These are phyloP conservation scores for Podospora pseudopauciseta DNA, from an alignment of 495 filamentous ascomycete genomes.

Conservation along the genomic window DNA sequence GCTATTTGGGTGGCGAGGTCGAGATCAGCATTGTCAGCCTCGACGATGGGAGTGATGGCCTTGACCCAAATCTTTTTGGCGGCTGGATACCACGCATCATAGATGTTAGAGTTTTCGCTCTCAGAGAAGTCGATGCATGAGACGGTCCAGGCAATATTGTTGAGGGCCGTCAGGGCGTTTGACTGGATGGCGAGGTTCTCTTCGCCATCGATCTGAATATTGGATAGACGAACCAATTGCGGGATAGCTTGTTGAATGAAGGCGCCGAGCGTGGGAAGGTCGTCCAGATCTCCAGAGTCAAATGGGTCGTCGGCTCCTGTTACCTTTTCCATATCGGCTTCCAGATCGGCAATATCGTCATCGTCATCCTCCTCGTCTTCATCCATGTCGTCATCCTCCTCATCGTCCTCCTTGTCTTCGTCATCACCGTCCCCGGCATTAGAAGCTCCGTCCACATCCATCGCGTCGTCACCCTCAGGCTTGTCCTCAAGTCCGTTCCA, in stretches of 20 bases:
- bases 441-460: slow-evolving; percentile 30
- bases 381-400: slow-evolving; percentile 31
- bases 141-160: slow-evolving; percentile 61
- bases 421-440: slow-evolving; percentile 33
- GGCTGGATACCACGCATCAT: slow-evolving; percentile 45
- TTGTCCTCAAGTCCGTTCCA: slow-evolving; percentile 35
- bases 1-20: slow-evolving; percentile 54
- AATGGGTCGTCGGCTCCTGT: slow-evolving; percentile 45
- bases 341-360: slow-evolving; percentile 51
- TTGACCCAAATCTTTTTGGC: slow-evolving; percentile 52
- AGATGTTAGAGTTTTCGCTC: slow-evolving; percentile 39
- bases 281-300: slow-evolving; percentile 36
- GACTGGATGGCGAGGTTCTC: slow-evolving; percentile 37
- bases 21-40: slow-evolving; percentile 55
- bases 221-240: slow-evolving; percentile 43
- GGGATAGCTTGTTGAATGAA: slow-evolving; percentile 51
- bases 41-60: slow-evolving; percentile 49
- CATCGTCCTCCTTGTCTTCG: slow-evolving; percentile 33
- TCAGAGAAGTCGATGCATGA: slow-evolving; percentile 47
- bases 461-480: slow-evolving; percentile 23
- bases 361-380: slow-evolving; percentile 35
- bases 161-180: slow-evolving; percentile 51
- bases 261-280: slow-evolving; percentile 44
- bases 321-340: slow-evolving; percentile 57
- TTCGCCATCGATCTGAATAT: slow-evolving; percentile 20